Conservation (phyloP, 2,329 filamentous ascomycete genomes). For the Colletotrichum lindemuthianum region DNA sequence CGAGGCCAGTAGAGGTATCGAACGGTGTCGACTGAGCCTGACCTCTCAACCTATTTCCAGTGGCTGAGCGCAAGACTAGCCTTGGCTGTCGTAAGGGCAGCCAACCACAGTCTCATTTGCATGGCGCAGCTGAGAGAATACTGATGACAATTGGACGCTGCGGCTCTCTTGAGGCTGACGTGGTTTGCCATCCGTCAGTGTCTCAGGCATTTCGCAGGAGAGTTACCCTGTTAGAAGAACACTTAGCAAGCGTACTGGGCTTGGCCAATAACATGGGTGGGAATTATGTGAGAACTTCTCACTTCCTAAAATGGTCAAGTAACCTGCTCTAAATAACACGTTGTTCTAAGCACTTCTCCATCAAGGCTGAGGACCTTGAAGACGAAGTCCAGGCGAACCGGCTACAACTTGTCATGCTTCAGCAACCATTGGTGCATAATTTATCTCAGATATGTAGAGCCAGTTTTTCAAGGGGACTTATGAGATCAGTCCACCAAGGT, state of each 20-base stretch:
- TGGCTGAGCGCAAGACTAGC: background rate
- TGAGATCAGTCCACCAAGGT: no score
- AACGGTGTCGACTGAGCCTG: background rate
- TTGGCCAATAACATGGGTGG: background rate
- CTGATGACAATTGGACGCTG: no score
- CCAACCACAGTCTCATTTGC: no score
- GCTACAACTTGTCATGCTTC: fast-evolving
- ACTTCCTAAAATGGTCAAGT: background rate
- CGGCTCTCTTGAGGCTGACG: background rate
- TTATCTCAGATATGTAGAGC: no score
- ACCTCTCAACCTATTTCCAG: background rate
- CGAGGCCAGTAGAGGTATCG: background rate
- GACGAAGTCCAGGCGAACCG: no score
- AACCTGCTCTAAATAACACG: no score
- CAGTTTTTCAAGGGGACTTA: no score
- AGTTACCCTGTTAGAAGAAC: background rate
- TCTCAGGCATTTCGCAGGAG: background rate
- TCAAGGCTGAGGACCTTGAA: no score
- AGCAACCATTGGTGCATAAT: no score
- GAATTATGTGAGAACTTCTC: background rate
- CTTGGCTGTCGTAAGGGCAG: background rate
- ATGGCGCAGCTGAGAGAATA: no score
- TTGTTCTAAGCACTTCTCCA: no score
- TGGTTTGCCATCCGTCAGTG: background rate
- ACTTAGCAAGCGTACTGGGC: background rate